Base-by-base conservation (phyloP, 2,329 filamentous ascomycete species). In the Fusarium sp. region DNA sequence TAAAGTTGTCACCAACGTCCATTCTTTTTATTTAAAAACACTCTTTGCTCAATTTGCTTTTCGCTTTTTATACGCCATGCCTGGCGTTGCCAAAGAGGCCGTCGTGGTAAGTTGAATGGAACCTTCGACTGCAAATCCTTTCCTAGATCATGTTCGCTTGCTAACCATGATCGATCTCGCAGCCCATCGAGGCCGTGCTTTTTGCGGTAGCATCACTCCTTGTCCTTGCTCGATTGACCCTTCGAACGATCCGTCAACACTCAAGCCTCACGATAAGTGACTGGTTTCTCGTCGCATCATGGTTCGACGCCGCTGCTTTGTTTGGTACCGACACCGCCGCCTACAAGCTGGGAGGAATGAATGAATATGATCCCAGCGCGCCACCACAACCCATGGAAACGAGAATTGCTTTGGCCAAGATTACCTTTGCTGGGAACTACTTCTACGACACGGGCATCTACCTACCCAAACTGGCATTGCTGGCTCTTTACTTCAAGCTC, bases 371-470 rank as follows among this genome's bases (percentile, higher is more conserved):
- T 16, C 66, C 74, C 0, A 30, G 70, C 27, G 47, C 51, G 2
- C 65, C 71, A 7, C 42, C 44, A 3, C 69, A 49, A 3, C 66
- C 66, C 40, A 29, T 47, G 0, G 57, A 62, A 12, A 67, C 72
- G 2, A 67, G 69, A 48, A 69, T 77, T n/a, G 40, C 49, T 3
- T 47, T 76, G 34, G 72, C 68, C 65, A 77, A 77, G 61, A 62
- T 77, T 4, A 32, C 75, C 0, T 78, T 77, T 60, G 75, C 76
- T 6, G 76, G 76, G 7, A 77, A 77, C 60, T 77, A 77, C 48
- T 77, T 77, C 13, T 77, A 77, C 65, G 76, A 77, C 25, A 77
- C 76, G 4, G 76, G 76, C 7, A 60, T 77, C 11, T 77, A 77
- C 42, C 58, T 77, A 4, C 76, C 76, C 4, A 77, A 78, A 41